Evolutionary conservation across 345 rosid species (phyloP), one percentile per base, ranked within the genome.

Genomic region (Boechera stricta): DNA sequence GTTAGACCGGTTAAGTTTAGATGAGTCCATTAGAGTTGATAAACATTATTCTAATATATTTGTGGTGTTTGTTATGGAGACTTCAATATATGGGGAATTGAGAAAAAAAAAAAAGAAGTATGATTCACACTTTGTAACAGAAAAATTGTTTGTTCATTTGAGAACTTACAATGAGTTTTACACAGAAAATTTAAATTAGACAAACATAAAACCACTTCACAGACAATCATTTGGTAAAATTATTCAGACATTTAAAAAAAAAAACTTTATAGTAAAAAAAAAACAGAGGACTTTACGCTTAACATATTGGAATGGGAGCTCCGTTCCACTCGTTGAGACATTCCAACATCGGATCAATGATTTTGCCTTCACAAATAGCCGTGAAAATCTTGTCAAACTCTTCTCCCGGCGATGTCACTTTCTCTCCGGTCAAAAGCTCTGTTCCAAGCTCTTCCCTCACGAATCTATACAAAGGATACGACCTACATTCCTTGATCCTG

Each of bases 321-420:
- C 94, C 93, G 45, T 91, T 83, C 97, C 94, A 91, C n/a, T 86
- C 92, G 74, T 57, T 73, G 67, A 91, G 85, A 64, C 94, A 89
- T 39, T 89, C 89, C 78, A 89, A 49, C 87, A 89, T 48, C 5
- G 94, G 94, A 80, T 87, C 93, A 73, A 89, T 86, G 67, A 85
- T 42, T 52, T 81, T 86, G 18, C 97, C 91, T 52, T 79, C 81
- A 61, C 94, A 86, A 52, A 91, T 84, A 26, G 92, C 94, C 6
- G 81, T 36, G 81, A 86, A 87, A 28, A 89, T 88, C 83, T 83
- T 79, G 56, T 91, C 94, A 1, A 86, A 87, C 73, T 87, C 97
- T 82, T 91, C 94, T 10, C 97, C 94, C 0, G 97, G 92, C 2
- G 92, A 89, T 21, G 79, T 67, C 2, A 71, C 84, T 62, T 82